Base-by-base conservation (phyloP, 768 basidiomycete genomes). In the Rhizopogon roseolus region DNA sequence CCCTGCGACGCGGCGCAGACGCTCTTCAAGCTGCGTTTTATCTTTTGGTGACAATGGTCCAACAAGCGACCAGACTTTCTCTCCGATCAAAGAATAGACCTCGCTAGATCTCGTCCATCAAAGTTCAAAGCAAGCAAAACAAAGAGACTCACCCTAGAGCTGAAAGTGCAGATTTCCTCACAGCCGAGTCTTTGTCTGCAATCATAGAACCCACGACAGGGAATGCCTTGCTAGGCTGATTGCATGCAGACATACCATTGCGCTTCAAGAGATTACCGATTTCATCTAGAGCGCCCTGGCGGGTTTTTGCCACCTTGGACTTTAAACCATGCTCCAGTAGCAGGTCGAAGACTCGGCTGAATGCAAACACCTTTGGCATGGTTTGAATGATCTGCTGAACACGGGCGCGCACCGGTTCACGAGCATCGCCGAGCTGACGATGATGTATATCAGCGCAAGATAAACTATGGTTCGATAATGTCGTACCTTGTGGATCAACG, bases 1-100 rank as follows among this genome's bases (percentile, higher is more conserved):
- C 6, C 86, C 86, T 29, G 85, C 75, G n/a, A 92, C 82, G 34
- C 91, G 86, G 43, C 90, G 86, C 28, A 97, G 72, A 7, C 92
- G 81, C 64, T 95, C 94, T 68, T 96, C 93, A 29, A 97, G 79
- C 62, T 94, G 91, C 8, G 92, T 93, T 64, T 90, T 93, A 64
- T 95, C 93, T 67, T 96, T 96, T 5, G 88, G 74, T 42, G 86
- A 80, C 28, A 97, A 73, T 8, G 76, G 60, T 1, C 91, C 91
- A 41, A 93, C 88, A 9, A 87, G 69, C 10, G 79, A 72, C 90
- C 90, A 95, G 11, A 94, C 81, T 60, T 84, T 88, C 62, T 96
- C 93, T 17, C 94, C 94, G 17, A 90, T 81, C 13, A 92, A 77
- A 8, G 80, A 75, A 65, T 93, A 96, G 3, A 79, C 87, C 66